These are phyloP conservation scores for Hypocreales sp. DNA, from an alignment of 2,329 filamentous ascomycete genomes.

Conservation along the genomic window DNA sequence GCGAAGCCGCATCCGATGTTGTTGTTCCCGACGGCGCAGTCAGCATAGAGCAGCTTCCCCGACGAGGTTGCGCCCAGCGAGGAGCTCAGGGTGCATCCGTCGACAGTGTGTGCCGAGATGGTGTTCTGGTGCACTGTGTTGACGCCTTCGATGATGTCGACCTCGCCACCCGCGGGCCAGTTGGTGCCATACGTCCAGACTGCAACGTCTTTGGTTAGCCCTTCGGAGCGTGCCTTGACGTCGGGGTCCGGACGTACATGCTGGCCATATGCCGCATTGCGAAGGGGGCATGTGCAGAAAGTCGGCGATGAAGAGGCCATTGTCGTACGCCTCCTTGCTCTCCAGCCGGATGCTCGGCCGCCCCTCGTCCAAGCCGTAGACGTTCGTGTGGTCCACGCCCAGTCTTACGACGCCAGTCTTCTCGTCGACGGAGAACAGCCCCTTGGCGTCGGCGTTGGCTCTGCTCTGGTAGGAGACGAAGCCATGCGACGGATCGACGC, in stretches of 20 bases:
- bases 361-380: constrained; percentile 21
- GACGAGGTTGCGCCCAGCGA: constrained; percentile 8
- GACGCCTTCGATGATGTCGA: constrained; percentile 58
- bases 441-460: constrained; percentile 19
- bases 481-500: constrained; percentile 46
- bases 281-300: constrained; percentile 58
- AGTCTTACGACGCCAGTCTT: constrained; percentile 26
- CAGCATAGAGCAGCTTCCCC: constrained; percentile 11
- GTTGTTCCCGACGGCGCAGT: constrained; percentile 20
- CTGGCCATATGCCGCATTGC: constrained; percentile 59
- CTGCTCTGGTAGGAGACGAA: constrained; percentile 44
- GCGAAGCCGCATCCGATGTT: constrained; percentile 31
- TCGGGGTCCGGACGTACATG: constrained; percentile 33
- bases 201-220: constrained; percentile 9
- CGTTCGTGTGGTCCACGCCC: constrained; percentile 26
- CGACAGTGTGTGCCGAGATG: constrained; percentile 44
- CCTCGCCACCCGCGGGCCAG: constrained; percentile 50
- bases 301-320: constrained; percentile 57
- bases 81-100: constrained; percentile 15
- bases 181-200: constrained; percentile 37
- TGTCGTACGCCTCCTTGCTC: constrained; percentile 45
- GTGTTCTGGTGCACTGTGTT: constrained; percentile 44
- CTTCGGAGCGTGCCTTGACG: too few species aligned
- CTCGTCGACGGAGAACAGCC: constrained; percentile 26
- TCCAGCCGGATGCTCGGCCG: constrained; percentile 49